Conservation (phyloP, 495 filamentous ascomycete genomes). For the Tuber umbilicatum region DNA sequence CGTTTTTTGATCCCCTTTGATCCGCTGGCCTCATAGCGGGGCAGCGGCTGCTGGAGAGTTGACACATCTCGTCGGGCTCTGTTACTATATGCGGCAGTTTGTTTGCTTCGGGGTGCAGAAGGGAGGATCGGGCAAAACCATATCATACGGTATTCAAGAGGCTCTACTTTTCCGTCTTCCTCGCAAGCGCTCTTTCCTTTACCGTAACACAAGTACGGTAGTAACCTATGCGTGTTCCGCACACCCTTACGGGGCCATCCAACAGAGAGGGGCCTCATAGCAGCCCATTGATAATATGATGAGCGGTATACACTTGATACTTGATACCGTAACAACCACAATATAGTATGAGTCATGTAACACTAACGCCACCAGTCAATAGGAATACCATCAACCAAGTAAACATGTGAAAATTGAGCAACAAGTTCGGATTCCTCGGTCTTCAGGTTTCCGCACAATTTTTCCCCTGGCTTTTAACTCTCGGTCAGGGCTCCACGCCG, state of each 20-base stretch:
- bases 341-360: too few species aligned
- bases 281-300: not conserved
- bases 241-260: not conserved
- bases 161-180: not conserved
- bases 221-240: not conserved
- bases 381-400: not conserved
- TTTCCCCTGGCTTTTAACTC: too few species aligned
- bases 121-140: not conserved
- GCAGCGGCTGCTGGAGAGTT: not conserved
- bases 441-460: not conserved
- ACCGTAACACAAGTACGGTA: too few species aligned
- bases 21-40: not conserved
- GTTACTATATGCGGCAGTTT: not conserved
- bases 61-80: not conserved
- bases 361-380: not conserved
- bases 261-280: too few species aligned
- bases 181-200: not conserved
- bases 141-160: not conserved
- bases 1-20: not conserved
- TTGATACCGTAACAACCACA: too few species aligned
- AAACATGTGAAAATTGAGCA: not conserved
- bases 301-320: not conserved
- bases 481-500: not conserved
- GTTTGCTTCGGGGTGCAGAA: not conserved
- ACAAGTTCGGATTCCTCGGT: not conserved